phyloP scores from a whole-genome alignment of 345 rosid species.

The Euphorbia tirucalli region DNA sequence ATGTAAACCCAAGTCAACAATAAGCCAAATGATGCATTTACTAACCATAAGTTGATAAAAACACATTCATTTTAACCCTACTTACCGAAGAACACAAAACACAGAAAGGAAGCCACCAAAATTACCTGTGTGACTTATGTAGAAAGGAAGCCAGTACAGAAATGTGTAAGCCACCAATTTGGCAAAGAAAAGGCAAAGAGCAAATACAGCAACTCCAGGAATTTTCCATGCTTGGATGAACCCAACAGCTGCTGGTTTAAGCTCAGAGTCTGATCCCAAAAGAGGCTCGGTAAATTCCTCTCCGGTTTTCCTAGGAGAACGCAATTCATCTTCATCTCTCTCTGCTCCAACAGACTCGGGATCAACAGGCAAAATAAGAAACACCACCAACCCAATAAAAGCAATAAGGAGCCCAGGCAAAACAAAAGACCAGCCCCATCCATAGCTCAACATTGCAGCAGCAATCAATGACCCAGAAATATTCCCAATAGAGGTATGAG shows the following conservation, averaged over 20 bases:
- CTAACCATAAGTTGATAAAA: background rate
- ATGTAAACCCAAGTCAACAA: background rate
- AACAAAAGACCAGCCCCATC: constrained; percentile 99
- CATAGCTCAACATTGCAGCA: constrained; percentile 61
- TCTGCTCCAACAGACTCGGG: constrained; percentile 72
- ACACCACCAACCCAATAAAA: constrained; percentile 54
- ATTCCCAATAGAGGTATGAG: constrained; percentile 91
- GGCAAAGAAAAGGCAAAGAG: constrained; percentile 89
- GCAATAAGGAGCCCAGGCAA: constrained; percentile 68
- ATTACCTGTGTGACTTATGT: constrained; percentile 87
- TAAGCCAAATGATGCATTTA: background rate
- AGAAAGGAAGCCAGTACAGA: constrained; percentile 98
- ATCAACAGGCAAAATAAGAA: constrained; percentile 67
- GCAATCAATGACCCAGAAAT: constrained; percentile 82
- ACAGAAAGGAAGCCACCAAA: constrained; percentile 89
- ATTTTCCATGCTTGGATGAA: constrained; percentile 94
- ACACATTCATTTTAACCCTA: too few relatives aligned
- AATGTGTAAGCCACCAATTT: constrained; percentile 95
- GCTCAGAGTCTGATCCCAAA: constrained; percentile 37
- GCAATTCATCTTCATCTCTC: constrained; percentile 43
- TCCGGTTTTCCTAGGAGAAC: constrained; percentile 49
- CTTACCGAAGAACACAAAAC: background rate
- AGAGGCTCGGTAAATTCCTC: constrained; percentile 51
- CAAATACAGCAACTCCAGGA: constrained; percentile 93
- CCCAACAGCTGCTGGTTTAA: constrained; percentile 61